A percentile compares a stretch with the other conserved stretches of the same genome.
These are phyloP conservation scores for Rubus idaeus DNA, from an alignment of 306 rosid genomes.

Conservation along the genomic window DNA sequence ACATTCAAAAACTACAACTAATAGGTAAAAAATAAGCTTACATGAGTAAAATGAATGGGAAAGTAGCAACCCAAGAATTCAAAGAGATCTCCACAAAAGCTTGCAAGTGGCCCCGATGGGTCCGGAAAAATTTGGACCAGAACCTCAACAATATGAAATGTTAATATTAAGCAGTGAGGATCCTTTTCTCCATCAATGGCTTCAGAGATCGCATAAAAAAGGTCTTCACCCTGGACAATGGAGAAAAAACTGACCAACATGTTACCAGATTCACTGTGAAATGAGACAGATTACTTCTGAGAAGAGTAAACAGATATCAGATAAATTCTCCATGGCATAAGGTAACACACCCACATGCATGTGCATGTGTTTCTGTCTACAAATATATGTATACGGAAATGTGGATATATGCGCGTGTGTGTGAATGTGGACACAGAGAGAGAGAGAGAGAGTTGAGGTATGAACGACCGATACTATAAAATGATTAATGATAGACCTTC, in stretches of 20 bases:
- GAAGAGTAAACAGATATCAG: slow-evolving; percentile 4
- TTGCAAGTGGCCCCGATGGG: slow-evolving; percentile 69
- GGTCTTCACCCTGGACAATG: slow-evolving; percentile 69
- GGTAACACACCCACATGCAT: not conserved
- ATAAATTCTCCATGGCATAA: not conserved
- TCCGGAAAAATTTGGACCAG: slow-evolving; percentile 67
- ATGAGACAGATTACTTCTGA: not conserved
- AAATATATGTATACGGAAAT: not conserved
- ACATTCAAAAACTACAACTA: slow-evolving; percentile 7
- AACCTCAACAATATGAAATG: slow-evolving; percentile 63
- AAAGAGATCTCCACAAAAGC: slow-evolving; percentile 59
- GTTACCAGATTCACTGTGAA: not conserved
- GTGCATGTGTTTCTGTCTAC: not conserved
- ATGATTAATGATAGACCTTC: not conserved
- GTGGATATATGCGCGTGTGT: too few relatives aligned
- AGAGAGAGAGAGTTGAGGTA: not conserved
- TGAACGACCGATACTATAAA: not conserved
- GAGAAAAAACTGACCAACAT: slow-evolving; percentile 22
- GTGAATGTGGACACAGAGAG: not conserved
- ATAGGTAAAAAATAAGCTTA: slow-evolving; percentile 43
- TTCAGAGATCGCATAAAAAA: slow-evolving; percentile 76
- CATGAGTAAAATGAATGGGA: slow-evolving; percentile 98
- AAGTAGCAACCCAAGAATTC: slow-evolving; percentile 80
- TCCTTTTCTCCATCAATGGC: slow-evolving; percentile 87
- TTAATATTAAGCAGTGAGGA: slow-evolving; percentile 78